These are phyloP conservation scores for Pilaira anomala DNA, from an alignment of 192 early-diverging fungal species.

Conservation along the genomic window DNA sequence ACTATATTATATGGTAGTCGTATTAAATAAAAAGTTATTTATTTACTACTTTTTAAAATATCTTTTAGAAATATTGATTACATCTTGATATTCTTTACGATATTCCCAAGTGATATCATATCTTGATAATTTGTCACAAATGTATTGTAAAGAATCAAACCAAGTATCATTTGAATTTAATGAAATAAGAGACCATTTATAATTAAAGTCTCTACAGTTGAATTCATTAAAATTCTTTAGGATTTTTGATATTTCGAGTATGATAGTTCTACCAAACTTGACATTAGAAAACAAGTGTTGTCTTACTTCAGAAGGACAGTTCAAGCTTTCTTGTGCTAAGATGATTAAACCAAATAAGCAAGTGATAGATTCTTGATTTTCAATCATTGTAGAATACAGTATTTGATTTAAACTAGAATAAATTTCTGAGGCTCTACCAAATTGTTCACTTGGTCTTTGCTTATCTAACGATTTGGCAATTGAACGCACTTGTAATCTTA, in stretches of 20 bases:
- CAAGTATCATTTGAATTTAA: background rate
- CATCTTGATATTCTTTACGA: slow-evolving; percentile 10
- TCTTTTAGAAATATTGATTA: background rate
- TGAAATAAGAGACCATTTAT: background rate
- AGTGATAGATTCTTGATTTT: background rate
- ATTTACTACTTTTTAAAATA: background rate
- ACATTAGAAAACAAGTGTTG: slow-evolving; percentile 25
- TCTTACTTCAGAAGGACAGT: slow-evolving; percentile 20
- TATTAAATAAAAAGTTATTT: slow-evolving; percentile 28
- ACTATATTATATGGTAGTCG: slow-evolving; percentile 43
- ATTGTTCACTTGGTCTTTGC: slow-evolving; percentile 21
- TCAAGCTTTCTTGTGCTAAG: slow-evolving; percentile 2
- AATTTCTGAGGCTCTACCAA: slow-evolving; percentile 12
- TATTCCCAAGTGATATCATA: slow-evolving; percentile 20
- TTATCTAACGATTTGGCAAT: slow-evolving; percentile 15
- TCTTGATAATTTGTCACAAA: slow-evolving; percentile 6
- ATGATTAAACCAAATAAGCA: slow-evolving; percentile 1
- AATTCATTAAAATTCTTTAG: slow-evolving; percentile 18
- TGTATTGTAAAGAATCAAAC: slow-evolving; percentile 7
- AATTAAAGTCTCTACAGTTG: background rate
- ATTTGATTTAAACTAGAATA: background rate
- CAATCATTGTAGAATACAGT: background rate
- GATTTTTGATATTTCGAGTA: slow-evolving; percentile 21
- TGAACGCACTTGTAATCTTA: slow-evolving; percentile 2
- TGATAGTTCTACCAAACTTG: slow-evolving; percentile 22